Conservation (phyloP, 73 alveolate species). For the Blepharisma japonicum region DNA sequence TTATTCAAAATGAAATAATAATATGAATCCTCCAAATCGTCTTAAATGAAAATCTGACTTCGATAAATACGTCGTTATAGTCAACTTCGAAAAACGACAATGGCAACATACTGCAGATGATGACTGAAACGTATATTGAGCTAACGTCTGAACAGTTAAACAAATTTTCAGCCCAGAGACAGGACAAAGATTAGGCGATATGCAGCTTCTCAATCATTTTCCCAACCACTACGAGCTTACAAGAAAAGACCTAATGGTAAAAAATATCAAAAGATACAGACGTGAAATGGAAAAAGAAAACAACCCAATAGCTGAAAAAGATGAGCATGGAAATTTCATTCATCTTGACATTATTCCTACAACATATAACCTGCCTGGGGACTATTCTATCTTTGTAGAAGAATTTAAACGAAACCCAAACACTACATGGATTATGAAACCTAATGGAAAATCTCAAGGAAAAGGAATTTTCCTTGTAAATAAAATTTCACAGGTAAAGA, state of each 20-base stretch:
- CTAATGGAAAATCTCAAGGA: slow-evolving; percentile 97
- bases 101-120: slow-evolving; percentile 77
- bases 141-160: slow-evolving; percentile 90
- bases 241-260: slow-evolving; percentile 98
- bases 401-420: slow-evolving; percentile 96
- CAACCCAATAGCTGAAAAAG: slow-evolving; percentile 72
- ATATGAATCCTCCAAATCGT: slow-evolving; percentile 40
- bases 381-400: slow-evolving; percentile 96
- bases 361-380: slow-evolving; percentile 97
- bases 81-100: slow-evolving; percentile 91
- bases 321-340: slow-evolving; percentile 69
- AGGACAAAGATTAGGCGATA: slow-evolving; percentile 68
- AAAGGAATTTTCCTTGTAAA: slow-evolving; percentile 97
- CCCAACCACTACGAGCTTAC: slow-evolving; percentile 99
- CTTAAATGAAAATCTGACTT: slow-evolving; percentile 93
- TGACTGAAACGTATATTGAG: slow-evolving; percentile 97
- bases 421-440: slow-evolving; percentile 98
- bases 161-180: slow-evolving; percentile 94
- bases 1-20: no score
- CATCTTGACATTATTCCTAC: slow-evolving; percentile 87
- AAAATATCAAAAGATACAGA: slow-evolving; percentile 94
- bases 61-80: slow-evolving; percentile 85
- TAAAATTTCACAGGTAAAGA: slow-evolving; percentile 71
- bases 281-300: slow-evolving; percentile 94
- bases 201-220: slow-evolving; percentile 94